Conservation (phyloP, 1,139 yeast genomes). For the Debaryomyces udenii region DNA sequence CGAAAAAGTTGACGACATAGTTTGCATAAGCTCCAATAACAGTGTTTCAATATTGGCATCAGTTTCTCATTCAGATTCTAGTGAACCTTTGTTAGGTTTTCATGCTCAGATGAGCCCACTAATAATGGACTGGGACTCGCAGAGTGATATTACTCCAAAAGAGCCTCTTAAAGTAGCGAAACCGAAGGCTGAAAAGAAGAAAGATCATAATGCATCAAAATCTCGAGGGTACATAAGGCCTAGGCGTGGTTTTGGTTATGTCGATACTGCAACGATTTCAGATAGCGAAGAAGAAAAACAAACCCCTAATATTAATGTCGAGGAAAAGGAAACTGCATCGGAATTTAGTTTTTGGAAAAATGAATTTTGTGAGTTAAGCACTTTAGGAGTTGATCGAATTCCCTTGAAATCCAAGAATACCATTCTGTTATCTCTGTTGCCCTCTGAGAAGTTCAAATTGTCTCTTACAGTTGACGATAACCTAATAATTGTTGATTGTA, state of each 20-base stretch:
- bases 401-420: constrained; percentile 1
- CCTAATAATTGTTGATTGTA: constrained; percentile 6
- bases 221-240: constrained; percentile 31
- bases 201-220: background rate
- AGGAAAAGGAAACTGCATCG: constrained; percentile 5
- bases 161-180: background rate
- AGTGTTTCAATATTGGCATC: constrained; percentile 25
- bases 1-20: constrained; percentile 21
- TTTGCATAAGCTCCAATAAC: constrained; percentile 19
- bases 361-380: constrained; percentile 18
- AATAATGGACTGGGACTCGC: constrained; percentile 18
- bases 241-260: constrained; percentile 41
- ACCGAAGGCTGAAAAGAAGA: constrained; percentile 6
- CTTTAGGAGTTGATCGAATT: constrained; percentile 18
- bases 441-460: constrained; percentile 10
- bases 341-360: constrained; percentile 17
- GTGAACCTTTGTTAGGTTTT: constrained; percentile 23
- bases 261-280: constrained; percentile 27
- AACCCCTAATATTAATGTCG: constrained; percentile 1
- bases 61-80: constrained; percentile 14
- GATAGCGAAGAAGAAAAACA: constrained; percentile 15
- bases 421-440: constrained; percentile 1
- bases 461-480: constrained; percentile 1
- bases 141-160: background rate
- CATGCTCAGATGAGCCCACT: constrained; percentile 38